phyloP scores from a whole-genome alignment of 2,329 filamentous ascomycete species.

The Penicillium sp. region DNA sequence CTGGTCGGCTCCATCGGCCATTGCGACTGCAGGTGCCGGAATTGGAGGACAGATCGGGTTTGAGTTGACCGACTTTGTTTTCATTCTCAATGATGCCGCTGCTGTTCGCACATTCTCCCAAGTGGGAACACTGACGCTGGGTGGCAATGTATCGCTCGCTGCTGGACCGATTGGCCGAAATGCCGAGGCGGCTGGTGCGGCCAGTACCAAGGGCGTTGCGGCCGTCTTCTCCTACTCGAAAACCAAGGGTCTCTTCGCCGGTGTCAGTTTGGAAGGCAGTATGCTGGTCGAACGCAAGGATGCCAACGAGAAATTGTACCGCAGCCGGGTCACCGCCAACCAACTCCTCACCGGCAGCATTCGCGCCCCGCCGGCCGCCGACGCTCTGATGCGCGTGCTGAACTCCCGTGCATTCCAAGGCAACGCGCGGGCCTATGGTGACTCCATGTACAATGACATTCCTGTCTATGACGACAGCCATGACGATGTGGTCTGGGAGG shows the following conservation, averaged over 20 bases:
- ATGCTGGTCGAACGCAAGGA: conserved; percentile 92
- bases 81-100: conserved; percentile 88
- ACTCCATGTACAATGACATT: conserved; percentile 86
- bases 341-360: conserved; percentile 79
- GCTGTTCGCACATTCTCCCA: conserved; percentile 95
- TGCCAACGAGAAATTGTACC: conserved; percentile 95
- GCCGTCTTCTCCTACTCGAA: conserved; percentile 97
- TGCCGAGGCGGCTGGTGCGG: conserved; percentile 91
- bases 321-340: conserved; percentile 72
- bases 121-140: conserved; percentile 83
- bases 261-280: conserved; percentile 89
- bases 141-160: conserved; percentile 93
- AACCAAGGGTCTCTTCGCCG: conserved; percentile 94
- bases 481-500: conserved; percentile 83
- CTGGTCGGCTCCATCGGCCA: conserved; percentile 51
- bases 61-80: conserved; percentile 70
- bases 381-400: conserved; percentile 78
- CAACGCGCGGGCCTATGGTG: conserved; percentile 50
- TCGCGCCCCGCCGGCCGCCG: conserved; percentile 74
- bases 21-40: conserved; percentile 48
- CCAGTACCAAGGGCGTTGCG: conserved; percentile 81
- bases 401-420: conserved; percentile 83
- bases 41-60: conserved; percentile 52
- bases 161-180: conserved; percentile 92
- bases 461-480: conserved; percentile 82